A percentile compares a stretch with the other conserved stretches of the same genome.
These are phyloP conservation scores for Linaria vulgaris DNA, from an alignment of 257 asterid species.

Conservation along the genomic window DNA sequence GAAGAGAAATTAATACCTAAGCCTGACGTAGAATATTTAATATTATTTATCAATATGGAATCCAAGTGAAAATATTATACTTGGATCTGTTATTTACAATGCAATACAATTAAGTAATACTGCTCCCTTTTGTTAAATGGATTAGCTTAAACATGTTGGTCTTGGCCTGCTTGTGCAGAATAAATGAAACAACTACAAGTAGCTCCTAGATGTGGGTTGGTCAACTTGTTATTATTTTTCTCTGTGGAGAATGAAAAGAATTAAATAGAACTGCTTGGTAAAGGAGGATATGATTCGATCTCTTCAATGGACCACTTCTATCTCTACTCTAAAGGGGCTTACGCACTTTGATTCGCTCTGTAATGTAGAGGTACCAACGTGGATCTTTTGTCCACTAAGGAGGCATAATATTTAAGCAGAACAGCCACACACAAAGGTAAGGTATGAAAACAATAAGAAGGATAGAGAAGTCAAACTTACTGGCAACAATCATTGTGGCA, in stretches of 20 bases:
- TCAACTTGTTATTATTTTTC: neutral
- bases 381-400: neutral
- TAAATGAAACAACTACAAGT: too few relatives aligned
- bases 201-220: neutral
- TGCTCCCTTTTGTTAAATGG: neutral
- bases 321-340: slow-evolving; percentile 10
- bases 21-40: neutral
- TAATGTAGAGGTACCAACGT: neutral
- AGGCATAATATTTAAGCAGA: slow-evolving; percentile 5
- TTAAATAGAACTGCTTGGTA: neutral
- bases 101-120: neutral
- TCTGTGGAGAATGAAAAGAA: neutral
- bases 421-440: slow-evolving; percentile 9
- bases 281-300: neutral
- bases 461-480: slow-evolving; percentile 51
- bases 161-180: neutral
- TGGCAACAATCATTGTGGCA: slow-evolving; percentile 96
- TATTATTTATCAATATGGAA: neutral
- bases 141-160: neutral
- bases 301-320: slow-evolving; percentile 9
- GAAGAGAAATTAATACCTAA: neutral
- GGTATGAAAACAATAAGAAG: neutral
- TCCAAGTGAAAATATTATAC: neutral
- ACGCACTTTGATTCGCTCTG: slow-evolving; percentile 7
- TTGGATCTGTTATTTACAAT: neutral